phyloP scores from a whole-genome alignment of 2,329 filamentous ascomycete species.

The Colletotrichum costaricense region DNA sequence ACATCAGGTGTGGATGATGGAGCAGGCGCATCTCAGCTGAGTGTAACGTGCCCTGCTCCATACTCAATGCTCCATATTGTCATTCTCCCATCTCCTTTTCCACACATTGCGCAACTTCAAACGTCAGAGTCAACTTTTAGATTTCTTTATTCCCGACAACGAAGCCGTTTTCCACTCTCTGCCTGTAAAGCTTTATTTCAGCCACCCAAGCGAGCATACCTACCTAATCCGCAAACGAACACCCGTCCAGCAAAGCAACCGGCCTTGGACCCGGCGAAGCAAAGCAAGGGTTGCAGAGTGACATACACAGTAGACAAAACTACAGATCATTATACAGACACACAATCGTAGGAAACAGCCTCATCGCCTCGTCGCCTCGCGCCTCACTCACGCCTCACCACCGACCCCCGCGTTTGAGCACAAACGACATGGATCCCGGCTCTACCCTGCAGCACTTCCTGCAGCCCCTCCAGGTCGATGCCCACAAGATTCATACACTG shows the following conservation, averaged over 20 bases:
- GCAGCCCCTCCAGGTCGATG: constrained; percentile 60
- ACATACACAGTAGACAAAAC: background rate
- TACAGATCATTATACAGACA: background rate
- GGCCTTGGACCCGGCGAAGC: background rate
- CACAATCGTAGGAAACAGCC: background rate
- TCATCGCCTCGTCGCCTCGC: no score
- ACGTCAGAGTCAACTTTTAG: background rate
- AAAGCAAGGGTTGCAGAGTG: background rate
- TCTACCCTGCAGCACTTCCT: constrained; percentile 56
- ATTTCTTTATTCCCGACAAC: background rate
- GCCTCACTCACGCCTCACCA: background rate
- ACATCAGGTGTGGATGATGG: background rate
- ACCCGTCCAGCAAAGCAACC: background rate
- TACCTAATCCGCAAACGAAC: background rate
- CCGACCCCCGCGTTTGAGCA: background rate
- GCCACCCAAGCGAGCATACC: background rate
- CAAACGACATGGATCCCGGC: constrained; percentile 28
- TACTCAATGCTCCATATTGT: background rate
- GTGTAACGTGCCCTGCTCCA: constrained; percentile 17
- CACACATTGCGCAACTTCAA: background rate
- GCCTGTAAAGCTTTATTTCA: background rate
- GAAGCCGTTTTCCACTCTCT: background rate
- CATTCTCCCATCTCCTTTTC: background rate
- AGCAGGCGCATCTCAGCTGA: constrained; percentile 10
- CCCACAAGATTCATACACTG: constrained; percentile 56